Conservation (phyloP, 164 flowering plant genomes). For the Vitis amurensis region DNA sequence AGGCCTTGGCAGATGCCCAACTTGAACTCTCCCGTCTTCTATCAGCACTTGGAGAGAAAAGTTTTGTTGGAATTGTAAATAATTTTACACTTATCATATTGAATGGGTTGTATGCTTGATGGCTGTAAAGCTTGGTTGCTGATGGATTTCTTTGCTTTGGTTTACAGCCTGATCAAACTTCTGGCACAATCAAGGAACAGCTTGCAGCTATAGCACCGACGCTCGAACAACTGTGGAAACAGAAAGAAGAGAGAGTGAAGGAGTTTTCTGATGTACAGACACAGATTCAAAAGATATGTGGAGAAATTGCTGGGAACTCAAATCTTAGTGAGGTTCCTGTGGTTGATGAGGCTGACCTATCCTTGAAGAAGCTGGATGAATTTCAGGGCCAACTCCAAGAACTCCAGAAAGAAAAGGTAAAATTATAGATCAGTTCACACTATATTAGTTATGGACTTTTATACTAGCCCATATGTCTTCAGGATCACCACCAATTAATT, state of each 20-base stretch:
- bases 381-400: slow-evolving; percentile 79
- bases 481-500: background rate
- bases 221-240: slow-evolving; percentile 72
- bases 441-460: background rate
- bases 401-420: slow-evolving; percentile 94
- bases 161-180: slow-evolving; percentile 70
- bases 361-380: slow-evolving; percentile 80
- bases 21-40: slow-evolving; percentile 68
- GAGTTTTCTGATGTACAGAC: slow-evolving; percentile 81
- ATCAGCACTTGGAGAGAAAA: slow-evolving; percentile 84
- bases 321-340: slow-evolving; percentile 41
- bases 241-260: slow-evolving; percentile 75
- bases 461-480: no score
- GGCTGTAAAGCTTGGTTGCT: background rate
- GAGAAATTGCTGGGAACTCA: slow-evolving; percentile 76
- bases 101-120: background rate
- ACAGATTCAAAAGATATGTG: slow-evolving; percentile 80
- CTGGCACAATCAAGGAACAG: slow-evolving; percentile 92
- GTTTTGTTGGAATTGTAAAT: slow-evolving; percentile 68
- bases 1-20: slow-evolving; percentile 75
- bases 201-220: slow-evolving; percentile 84
- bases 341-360: slow-evolving; percentile 80
- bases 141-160: slow-evolving; percentile 11
- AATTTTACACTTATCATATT: background rate
- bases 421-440: background rate